A percentile compares a stretch with the other conserved stretches of the same genome.
Conservation (phyloP, 1,284 basidiomycete species). For the Cerioporus squamosus region DNA sequence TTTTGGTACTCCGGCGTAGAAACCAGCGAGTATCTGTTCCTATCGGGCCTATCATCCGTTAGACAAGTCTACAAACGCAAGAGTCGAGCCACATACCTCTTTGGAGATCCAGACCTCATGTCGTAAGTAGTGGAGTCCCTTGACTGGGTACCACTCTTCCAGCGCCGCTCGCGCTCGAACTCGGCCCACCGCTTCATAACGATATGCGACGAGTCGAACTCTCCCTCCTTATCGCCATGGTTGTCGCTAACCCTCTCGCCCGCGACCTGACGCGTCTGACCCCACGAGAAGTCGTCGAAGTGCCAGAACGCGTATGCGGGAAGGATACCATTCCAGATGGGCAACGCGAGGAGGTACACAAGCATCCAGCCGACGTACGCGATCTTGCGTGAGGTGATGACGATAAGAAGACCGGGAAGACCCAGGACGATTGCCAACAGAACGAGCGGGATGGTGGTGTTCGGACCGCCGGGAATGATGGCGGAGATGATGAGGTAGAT, state of each 20-base stretch:
- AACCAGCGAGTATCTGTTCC: conserved; percentile 75
- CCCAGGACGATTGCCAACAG: conserved; percentile 94
- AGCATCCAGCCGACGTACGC: conserved; percentile 98
- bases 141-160: conserved; percentile 86
- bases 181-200: conserved; percentile 99
- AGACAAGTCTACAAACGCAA: too few species aligned
- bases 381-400: conserved; percentile 92
- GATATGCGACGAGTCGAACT: conserved; percentile 95
- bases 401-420: conserved; percentile 93
- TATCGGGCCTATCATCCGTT: conserved; percentile 33
- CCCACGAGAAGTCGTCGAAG: conserved; percentile 99
- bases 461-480: conserved; percentile 78
- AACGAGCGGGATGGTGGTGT: conserved; percentile 93
- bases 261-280: conserved; percentile 88
- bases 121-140: conserved; percentile 81
- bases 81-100: conserved; percentile 51
- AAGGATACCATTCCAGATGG: conserved; percentile 95
- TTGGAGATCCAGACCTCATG: conserved; percentile 46
- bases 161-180: conserved; percentile 95
- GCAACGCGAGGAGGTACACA: conserved; percentile 90
- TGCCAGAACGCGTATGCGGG: conserved; percentile 98
- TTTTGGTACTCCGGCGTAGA: conserved; percentile 75
- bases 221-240: conserved; percentile 92
- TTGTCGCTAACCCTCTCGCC: conserved; percentile 67
- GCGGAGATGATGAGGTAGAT: conserved; percentile 89